phyloP scores from a whole-genome alignment of 2,329 filamentous ascomycete species.

The Aureobasidium sp. region DNA sequence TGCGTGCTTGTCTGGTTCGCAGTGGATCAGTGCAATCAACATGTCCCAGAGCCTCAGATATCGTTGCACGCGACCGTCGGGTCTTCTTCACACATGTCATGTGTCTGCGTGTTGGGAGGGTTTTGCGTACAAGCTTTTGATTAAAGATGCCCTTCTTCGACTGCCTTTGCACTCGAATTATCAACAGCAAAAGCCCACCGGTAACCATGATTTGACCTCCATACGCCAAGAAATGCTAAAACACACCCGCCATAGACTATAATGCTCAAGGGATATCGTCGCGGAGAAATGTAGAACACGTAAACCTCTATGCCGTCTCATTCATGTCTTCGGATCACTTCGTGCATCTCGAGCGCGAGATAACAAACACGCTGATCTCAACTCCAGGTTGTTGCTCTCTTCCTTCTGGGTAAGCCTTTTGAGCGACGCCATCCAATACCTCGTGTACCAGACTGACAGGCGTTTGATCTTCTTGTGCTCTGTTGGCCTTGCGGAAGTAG shows the following conservation, averaged over 20 bases:
- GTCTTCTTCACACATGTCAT: too few relatives aligned
- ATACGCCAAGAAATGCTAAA: conserved; percentile 9
- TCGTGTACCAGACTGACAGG: conserved; percentile 52
- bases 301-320: neutral
- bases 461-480: conserved; percentile 31
- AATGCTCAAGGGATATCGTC: conserved; percentile 16
- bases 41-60: neutral
- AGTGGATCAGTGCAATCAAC: too few relatives aligned
- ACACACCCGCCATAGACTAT: neutral
- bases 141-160: neutral
- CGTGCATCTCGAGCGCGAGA: conserved; percentile 27
- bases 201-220: neutral
- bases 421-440: conserved; percentile 52
- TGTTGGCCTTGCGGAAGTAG: conserved; percentile 39
- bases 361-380: conserved; percentile 43
- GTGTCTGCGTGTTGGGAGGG: too few relatives aligned
- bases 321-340: neutral
- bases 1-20: conserved; percentile 1
- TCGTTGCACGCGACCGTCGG: neutral
- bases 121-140: neutral
- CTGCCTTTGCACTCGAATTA: neutral
- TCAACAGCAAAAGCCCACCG: neutral
- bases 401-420: conserved; percentile 41
- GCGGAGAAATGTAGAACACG: neutral
- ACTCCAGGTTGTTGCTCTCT: conserved; percentile 40